A percentile compares a stretch with the other conserved stretches of the same genome.
Evolutionary conservation across 441 rosid genomes (phyloP).

Genomic region (Jatropha multifida): DNA sequence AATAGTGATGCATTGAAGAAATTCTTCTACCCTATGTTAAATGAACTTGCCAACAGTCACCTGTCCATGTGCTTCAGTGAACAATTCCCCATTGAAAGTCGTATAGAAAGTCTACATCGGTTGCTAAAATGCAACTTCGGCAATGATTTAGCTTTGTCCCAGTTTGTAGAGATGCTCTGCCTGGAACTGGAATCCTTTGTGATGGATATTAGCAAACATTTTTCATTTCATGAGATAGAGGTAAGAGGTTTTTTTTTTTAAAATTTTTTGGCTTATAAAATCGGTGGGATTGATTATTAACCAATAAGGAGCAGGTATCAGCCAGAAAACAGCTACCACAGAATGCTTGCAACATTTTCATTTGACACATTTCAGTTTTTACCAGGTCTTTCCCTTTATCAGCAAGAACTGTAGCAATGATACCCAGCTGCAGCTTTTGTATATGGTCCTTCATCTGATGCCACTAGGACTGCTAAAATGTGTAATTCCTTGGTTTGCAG

Average conservation of each 20-base stretch:
- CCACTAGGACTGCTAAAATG: constrained; percentile 77
- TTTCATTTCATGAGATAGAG: constrained; percentile 54
- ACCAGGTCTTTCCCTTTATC: constrained; percentile 59
- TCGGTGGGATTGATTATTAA: too few relatives aligned
- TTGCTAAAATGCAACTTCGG: constrained; percentile 39
- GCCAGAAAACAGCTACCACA: not conserved
- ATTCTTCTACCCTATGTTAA: constrained; percentile 48
- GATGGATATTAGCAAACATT: constrained; percentile 39
- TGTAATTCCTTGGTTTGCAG: constrained; percentile 66
- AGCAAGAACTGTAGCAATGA: constrained; percentile 48
- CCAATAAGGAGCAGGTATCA: not conserved
- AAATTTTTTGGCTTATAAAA: too few relatives aligned
- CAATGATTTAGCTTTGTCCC: constrained; percentile 24
- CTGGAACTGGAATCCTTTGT: constrained; percentile 44
- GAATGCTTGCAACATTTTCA: constrained; percentile 15
- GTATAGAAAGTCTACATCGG: constrained; percentile 50
- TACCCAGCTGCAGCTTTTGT: constrained; percentile 62
- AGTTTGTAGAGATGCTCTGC: constrained; percentile 49
- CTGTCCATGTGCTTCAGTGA: constrained; percentile 24
- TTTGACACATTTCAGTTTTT: constrained; percentile 23
- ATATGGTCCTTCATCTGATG: constrained; percentile 57
- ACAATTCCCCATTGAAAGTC: constrained; percentile 35
- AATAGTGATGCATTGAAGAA: constrained; percentile 66
- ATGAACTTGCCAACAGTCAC: constrained; percentile 33
- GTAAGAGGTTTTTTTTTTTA: constrained; percentile 28